Evolutionary conservation across 163 green algal species (phyloP), one percentile per base, ranked within the genome.

Genomic region (Scenedesmus sp.): DNA sequence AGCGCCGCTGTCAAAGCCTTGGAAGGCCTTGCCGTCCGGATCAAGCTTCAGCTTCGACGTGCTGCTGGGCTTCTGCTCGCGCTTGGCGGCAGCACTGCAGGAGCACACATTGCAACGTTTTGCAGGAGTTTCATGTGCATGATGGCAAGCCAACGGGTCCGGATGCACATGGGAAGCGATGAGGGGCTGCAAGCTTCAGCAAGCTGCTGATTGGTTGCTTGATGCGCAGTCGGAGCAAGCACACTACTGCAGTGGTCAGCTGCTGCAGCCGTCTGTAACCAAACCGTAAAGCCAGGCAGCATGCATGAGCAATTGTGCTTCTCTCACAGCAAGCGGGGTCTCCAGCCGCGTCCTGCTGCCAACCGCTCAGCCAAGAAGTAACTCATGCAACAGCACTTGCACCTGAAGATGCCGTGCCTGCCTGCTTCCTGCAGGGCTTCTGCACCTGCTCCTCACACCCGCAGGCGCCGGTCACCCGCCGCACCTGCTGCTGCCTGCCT

Each of bases 401-500:
- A 22, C 35, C 59, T 35, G 7, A 33, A 13, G 24, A 33, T 26
- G 35, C 18, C 40, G 6, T 18, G 42, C 1, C 43, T 40, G 43
- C 44, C 37, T n/a, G 73, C 37, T 61, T 37, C 42, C 65, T 76
- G 65, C 44, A 37, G 40, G 80, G 10, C 20, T 59, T 10, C 51
- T 76, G 82, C 42, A 65, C 30, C 33, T 46, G 35, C 81, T 72
- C 49, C 81, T 73, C 16, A 24, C 16, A 33, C 49, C 12, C 12
- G 61, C 30, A 37, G 9, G 26, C 40, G 30, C 30, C 30, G 3
- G 30, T 7, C 65, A 18, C 59, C 33, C 40, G 43, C 22, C 61
- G 6, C 53, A 78, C n/a, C 82, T 88, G 82, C 59, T 80, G 56
- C 83, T 81, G 35, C 83, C 83, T 61, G 42, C 59, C 30, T 40